These are phyloP conservation scores for Daldinia eschscholtzii DNA, from an alignment of 2,329 filamentous ascomycete genomes.

Conservation along the genomic window DNA sequence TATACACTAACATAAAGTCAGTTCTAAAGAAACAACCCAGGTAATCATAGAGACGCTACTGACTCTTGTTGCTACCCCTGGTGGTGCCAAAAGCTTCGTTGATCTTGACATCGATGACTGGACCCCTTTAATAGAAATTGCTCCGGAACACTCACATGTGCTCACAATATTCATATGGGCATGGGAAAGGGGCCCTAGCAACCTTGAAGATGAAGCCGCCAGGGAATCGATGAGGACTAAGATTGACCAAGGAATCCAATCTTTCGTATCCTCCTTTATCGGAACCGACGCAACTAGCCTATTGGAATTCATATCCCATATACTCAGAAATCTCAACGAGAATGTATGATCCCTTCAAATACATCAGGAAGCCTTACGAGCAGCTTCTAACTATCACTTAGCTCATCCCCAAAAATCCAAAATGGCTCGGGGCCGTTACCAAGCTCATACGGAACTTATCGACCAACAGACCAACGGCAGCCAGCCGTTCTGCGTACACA, in stretches of 20 bases:
- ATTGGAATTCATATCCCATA: slow-evolving; percentile 66
- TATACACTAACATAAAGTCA: slow-evolving; percentile 48
- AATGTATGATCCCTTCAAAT: slow-evolving; percentile 56
- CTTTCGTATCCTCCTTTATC: slow-evolving; percentile 66
- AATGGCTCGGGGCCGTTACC: slow-evolving; percentile 65
- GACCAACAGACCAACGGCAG: slow-evolving; percentile 66
- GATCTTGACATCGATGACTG: slow-evolving; percentile 62
- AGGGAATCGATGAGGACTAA: slow-evolving; percentile 52
- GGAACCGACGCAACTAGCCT: slow-evolving; percentile 72
- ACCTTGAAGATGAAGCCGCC: slow-evolving; percentile 47
- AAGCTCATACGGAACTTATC: slow-evolving; percentile 66
- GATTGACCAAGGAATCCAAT: slow-evolving; percentile 62
- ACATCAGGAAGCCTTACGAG: too few species aligned
- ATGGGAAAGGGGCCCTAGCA: slow-evolving; percentile 65
- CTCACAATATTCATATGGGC: slow-evolving; percentile 68
- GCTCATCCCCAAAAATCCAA: slow-evolving; percentile 63
- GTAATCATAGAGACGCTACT: slow-evolving; percentile 70
- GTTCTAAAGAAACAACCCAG: slow-evolving; percentile 64
- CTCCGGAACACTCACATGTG: slow-evolving; percentile 65
- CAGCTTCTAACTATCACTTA: slow-evolving; percentile 48
- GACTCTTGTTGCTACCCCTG: slow-evolving; percentile 64
- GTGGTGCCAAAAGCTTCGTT: slow-evolving; percentile 63
- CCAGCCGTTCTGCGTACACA: slow-evolving; percentile 70
- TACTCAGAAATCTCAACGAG: slow-evolving; percentile 64
- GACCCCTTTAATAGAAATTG: slow-evolving; percentile 68